Base-by-base conservation (phyloP, 1,139 yeast genomes). In the Lodderomyces beijingensis region DNA sequence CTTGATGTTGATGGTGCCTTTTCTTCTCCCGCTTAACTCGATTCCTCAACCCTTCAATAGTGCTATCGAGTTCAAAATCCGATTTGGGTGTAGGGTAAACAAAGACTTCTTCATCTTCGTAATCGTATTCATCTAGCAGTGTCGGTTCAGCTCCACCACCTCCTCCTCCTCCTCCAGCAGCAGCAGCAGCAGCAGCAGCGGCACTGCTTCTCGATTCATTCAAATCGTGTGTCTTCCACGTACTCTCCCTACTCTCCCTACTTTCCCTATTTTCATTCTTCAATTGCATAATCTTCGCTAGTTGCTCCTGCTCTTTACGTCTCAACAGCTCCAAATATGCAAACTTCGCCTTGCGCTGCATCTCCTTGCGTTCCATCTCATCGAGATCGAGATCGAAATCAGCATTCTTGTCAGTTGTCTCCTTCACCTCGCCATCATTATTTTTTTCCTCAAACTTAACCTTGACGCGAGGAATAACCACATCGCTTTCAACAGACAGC, bases 301-400 rank as follows among this genome's bases (percentile, higher is more conserved):
- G 29, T 26, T 26, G 29, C 9, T 25, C 28, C 8, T 25, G 5
- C n/a, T 25, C 28, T 8, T 14, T 25, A 6, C 17, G 9, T 25
- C 9, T 25, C n/a, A 25, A 11, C n/a, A 14, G 16, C 10, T 26
- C 29, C 10, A 15, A 26, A 9, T 5, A 16, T 14, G 8, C 19
- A n/a, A 7, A 26, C 10, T 15, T 16, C 29, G 10, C 25, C n/a
- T 12, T 23, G 8, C n/a, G 6, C 12, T 23, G 14, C 25, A 23
- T n/a, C n/a, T 19, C 22, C 22, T n/a, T 19, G 8, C 22, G 22
- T 19, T 19, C 22, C 22, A 19, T 19, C n/a, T 19, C 22, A 8
- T 8, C 22, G 10, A 8, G n/a, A 8, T 19, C 22, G 22, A 9
- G 10, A n/a, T 19, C 22, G 22, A 19, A 19, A 19, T 9, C 22